These are phyloP conservation scores for Epichloe typhina DNA, from an alignment of 2,329 filamentous ascomycete genomes.

Conservation along the genomic window DNA sequence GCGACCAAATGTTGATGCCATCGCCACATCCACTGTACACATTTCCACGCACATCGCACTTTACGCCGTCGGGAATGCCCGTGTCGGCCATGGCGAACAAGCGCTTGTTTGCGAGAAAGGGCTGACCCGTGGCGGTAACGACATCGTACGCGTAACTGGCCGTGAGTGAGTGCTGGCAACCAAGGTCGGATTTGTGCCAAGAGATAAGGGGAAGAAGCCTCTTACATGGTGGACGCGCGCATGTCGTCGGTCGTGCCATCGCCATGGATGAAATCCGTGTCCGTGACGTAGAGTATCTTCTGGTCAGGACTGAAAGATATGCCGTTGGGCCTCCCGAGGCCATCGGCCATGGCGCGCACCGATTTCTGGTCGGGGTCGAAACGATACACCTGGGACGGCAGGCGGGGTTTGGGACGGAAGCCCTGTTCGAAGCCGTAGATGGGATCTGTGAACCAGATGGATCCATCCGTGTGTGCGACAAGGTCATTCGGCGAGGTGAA, in stretches of 20 bases:
- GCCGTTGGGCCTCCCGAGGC: conserved; percentile 33
- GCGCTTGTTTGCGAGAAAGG: conserved; percentile 32
- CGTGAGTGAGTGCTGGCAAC: too few relatives aligned
- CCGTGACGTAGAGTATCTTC: conserved; percentile 30
- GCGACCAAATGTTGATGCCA: conserved; percentile 34
- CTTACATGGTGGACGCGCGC: conserved; percentile 16
- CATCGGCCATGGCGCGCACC: conserved; percentile 32
- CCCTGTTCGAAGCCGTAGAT: conserved; percentile 34
- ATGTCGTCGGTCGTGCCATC: conserved; percentile 18
- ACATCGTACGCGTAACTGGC: conserved; percentile 25
- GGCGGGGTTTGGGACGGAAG: conserved; percentile 26
- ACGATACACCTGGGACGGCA: conserved; percentile 36
- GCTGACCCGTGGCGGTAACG: conserved; percentile 12
- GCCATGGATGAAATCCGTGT: conserved; percentile 23
- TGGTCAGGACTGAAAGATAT: conserved; percentile 33
- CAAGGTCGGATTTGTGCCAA: background rate
- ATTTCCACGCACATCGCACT: conserved; percentile 32
- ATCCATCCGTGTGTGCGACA: conserved; percentile 26
- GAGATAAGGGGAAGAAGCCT: background rate
- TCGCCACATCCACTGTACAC: conserved; percentile 37
- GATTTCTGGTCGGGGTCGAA: conserved; percentile 26
- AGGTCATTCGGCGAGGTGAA: conserved; percentile 40
- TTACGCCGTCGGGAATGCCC: conserved; percentile 34
- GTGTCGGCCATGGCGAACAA: conserved; percentile 36
- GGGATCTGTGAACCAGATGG: conserved; percentile 38